phyloP scores from a whole-genome alignment of 495 filamentous ascomycete genomes.

The Penicillium simplicissimum region DNA sequence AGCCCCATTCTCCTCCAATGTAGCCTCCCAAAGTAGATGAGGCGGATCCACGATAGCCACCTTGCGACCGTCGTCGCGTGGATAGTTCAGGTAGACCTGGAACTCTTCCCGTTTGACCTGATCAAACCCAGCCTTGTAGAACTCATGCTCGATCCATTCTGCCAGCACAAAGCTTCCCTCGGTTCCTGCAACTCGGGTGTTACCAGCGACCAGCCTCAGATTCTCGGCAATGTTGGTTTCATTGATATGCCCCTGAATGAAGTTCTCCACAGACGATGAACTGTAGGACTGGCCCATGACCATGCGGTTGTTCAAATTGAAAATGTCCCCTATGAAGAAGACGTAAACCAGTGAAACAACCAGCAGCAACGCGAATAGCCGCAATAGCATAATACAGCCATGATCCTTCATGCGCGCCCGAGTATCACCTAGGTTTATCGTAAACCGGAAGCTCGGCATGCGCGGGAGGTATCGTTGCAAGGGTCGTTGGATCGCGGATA shows the following conservation, averaged over 20 bases:
- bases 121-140: constrained; percentile 69
- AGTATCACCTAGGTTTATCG: constrained; percentile 34
- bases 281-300: constrained; percentile 48
- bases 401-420: constrained; percentile 33
- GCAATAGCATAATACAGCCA: constrained; percentile 62
- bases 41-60: constrained; percentile 79
- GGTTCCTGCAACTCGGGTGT: constrained; percentile 86
- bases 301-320: constrained; percentile 53
- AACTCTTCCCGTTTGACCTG: constrained; percentile 71
- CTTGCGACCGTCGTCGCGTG: constrained; percentile 69
- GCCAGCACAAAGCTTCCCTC: constrained; percentile 83
- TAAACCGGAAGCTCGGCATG: constrained; percentile 44
- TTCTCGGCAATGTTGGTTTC: constrained; percentile 70
- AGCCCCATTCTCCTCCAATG: constrained; percentile 71
- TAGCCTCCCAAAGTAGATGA: constrained; percentile 73
- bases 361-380: constrained; percentile 72
- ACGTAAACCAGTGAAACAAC: constrained; percentile 76
- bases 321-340: constrained; percentile 79
- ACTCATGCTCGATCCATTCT: constrained; percentile 75
- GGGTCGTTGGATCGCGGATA: constrained; percentile 57
- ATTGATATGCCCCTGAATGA: constrained; percentile 66
- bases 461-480: constrained; percentile 52
- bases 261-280: constrained; percentile 65
- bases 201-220: constrained; percentile 69
- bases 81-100: constrained; percentile 91